Percentiles rank a stretch among this genome's conserved stretches.
Evolutionary conservation across 768 basidiomycete genomes (phyloP).

Genomic region (Boletellus ananiceps): DNA sequence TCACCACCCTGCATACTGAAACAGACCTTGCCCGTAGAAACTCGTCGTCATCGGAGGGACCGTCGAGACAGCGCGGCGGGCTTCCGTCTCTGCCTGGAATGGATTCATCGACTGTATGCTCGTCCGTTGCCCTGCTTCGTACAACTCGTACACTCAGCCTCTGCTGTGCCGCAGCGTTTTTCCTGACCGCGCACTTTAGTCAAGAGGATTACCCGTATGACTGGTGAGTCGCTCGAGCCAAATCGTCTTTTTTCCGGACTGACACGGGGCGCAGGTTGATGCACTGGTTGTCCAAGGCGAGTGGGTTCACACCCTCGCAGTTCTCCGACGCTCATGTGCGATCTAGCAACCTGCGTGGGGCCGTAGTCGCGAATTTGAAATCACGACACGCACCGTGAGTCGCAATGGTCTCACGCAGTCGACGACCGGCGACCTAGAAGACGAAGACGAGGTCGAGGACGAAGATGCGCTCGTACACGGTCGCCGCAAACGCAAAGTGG

Average conservation of each 20-base stretch:
- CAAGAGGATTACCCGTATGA: conserved; percentile 87
- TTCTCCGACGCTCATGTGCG: conserved; percentile 14
- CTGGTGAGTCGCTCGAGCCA: conserved; percentile 44
- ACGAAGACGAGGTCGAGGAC: conserved; percentile 66
- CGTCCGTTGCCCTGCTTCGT: not conserved
- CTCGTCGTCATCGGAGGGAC: conserved; percentile 87
- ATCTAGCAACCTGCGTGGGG: conserved; percentile 87
- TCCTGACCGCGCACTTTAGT: conserved; percentile 84
- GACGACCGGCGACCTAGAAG: conserved; percentile 73
- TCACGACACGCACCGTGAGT: conserved; percentile 71
- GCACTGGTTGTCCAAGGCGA: conserved; percentile 84
- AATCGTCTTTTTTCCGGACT: not conserved
- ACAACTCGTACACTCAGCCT: conserved; percentile 6
- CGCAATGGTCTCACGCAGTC: conserved; percentile 61
- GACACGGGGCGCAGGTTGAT: conserved; percentile 53
- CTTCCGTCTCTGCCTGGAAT: conserved; percentile 82
- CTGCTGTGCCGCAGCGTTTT: conserved; percentile 54
- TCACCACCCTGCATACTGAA: not conserved
- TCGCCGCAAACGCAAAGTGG: conserved; percentile 69
- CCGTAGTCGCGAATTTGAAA: conserved; percentile 83
- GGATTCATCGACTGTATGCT: conserved; percentile 77
- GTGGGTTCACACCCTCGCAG: conserved; percentile 7
- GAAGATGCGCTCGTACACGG: conserved; percentile 60
- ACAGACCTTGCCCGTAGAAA: conserved; percentile 47
- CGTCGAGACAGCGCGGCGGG: conserved; percentile 78